phyloP scores from a whole-genome alignment of 2,329 filamentous ascomycete genomes.

The Thelonectria olida region DNA sequence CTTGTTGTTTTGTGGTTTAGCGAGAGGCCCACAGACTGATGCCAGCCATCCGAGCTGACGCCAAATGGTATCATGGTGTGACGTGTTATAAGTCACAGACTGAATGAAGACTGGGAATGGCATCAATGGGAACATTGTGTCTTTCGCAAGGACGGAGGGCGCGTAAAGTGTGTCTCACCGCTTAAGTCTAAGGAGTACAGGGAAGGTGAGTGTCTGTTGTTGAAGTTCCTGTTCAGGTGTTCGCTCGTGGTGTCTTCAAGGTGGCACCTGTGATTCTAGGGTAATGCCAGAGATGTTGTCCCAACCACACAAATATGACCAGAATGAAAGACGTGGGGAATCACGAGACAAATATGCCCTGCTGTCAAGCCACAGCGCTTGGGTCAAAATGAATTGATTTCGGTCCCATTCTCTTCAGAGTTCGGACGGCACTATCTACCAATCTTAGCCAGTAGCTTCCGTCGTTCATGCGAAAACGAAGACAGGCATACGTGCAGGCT shows the following conservation, averaged over 20 bases:
- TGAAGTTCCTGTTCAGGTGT: too few species aligned
- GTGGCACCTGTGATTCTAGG: background rate
- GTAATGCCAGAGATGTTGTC: background rate
- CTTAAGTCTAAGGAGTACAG: too few species aligned
- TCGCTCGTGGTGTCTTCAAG: background rate
- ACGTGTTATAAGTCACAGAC: background rate
- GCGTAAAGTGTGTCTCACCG: background rate
- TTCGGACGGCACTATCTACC: too few species aligned
- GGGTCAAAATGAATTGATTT: background rate
- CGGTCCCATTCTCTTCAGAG: background rate
- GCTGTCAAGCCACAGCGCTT: constrained; percentile 2
- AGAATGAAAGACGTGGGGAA: background rate
- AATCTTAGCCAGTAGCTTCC: too few species aligned
- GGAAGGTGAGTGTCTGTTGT: too few species aligned
- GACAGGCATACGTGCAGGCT: too few species aligned
- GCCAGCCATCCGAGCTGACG: too few species aligned
- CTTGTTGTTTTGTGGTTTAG: background rate
- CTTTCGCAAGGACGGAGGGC: background rate
- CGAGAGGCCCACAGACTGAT: background rate
- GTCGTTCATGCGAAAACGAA: background rate
- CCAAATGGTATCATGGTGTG: background rate
- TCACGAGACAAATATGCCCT: background rate
- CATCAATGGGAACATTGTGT: background rate
- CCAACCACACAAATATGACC: background rate
- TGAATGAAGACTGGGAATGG: too few species aligned